Conservation (phyloP, 805 yeast species). For the Lipomyces kockii region DNA sequence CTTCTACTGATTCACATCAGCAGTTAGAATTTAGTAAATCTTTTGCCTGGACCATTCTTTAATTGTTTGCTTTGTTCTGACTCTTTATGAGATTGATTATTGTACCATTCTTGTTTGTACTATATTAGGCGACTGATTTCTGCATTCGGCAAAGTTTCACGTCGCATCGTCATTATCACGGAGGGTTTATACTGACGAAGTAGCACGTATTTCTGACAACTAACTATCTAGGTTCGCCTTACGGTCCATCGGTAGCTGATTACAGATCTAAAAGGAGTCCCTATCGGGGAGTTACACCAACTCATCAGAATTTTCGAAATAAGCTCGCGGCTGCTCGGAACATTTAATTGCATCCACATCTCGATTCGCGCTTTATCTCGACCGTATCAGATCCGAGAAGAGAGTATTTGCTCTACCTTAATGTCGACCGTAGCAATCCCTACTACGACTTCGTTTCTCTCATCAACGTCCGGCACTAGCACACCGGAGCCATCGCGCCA, state of each 20-base stretch:
- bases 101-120: not conserved
- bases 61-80: not conserved
- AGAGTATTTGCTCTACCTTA: not conserved
- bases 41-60: not conserved
- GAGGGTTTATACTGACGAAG: not conserved
- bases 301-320: not conserved
- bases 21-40: not conserved
- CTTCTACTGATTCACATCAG: not conserved
- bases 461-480: not conserved
- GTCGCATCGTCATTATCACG: not conserved
- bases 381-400: not conserved
- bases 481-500: not conserved
- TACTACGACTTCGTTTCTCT: not conserved
- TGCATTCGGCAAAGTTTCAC: not conserved
- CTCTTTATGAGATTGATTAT: not conserved
- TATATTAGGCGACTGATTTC: not conserved
- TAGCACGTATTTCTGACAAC: not conserved
- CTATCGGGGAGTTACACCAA: not conserved
- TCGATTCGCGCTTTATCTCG: not conserved
- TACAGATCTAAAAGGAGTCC: not conserved
- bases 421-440: conserved; percentile 13
- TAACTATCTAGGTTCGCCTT: not conserved
- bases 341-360: not conserved
- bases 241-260: not conserved
- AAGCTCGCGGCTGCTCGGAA: not conserved